Evolutionary conservation across 192 early-diverging fungal genomes (phyloP).

Genomic region (Coemansia sp.): DNA sequence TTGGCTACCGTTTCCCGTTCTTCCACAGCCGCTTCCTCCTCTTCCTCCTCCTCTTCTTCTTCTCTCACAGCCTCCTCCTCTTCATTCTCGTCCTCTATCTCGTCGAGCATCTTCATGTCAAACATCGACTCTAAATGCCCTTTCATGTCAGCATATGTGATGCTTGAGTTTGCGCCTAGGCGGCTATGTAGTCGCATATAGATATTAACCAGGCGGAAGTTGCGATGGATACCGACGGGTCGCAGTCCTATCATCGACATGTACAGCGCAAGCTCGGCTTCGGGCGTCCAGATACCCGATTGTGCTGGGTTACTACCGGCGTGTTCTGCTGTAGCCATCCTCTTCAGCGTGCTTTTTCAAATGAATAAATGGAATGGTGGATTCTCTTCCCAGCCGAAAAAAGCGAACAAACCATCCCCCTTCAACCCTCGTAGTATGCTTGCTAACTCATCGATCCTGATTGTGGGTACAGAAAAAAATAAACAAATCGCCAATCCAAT

Average conservation of each 20-base stretch:
- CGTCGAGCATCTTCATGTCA: conserved; percentile 37
- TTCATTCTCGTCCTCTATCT: conserved; percentile 45
- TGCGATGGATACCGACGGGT: conserved; percentile 47
- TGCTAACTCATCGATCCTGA: too few relatives aligned
- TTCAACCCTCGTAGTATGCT: too few relatives aligned
- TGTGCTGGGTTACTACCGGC: neutral
- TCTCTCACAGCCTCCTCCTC: conserved; percentile 27
- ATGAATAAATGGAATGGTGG: too few relatives aligned
- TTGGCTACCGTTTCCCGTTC: neutral
- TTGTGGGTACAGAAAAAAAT: too few relatives aligned
- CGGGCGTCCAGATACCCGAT: conserved; percentile 28
- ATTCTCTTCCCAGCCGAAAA: too few relatives aligned
- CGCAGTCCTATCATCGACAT: conserved; percentile 49
- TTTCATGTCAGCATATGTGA: conserved; percentile 32
- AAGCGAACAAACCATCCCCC: too few relatives aligned
- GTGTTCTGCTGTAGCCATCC: neutral
- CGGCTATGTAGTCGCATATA: conserved; percentile 41
- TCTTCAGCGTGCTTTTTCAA: neutral
- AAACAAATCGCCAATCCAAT: too few relatives aligned
- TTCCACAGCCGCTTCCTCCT: neutral
- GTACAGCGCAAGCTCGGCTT: conserved; percentile 44
- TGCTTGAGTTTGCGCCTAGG: conserved; percentile 23
- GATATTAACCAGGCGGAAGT: conserved; percentile 52
- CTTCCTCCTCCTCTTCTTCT: conserved; percentile 2
- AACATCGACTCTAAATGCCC: conserved; percentile 29